Percentiles rank a stretch among this genome's conserved stretches.
phyloP scores from a whole-genome alignment of 2,329 filamentous ascomycete genomes.

The Xylaria sp. region DNA sequence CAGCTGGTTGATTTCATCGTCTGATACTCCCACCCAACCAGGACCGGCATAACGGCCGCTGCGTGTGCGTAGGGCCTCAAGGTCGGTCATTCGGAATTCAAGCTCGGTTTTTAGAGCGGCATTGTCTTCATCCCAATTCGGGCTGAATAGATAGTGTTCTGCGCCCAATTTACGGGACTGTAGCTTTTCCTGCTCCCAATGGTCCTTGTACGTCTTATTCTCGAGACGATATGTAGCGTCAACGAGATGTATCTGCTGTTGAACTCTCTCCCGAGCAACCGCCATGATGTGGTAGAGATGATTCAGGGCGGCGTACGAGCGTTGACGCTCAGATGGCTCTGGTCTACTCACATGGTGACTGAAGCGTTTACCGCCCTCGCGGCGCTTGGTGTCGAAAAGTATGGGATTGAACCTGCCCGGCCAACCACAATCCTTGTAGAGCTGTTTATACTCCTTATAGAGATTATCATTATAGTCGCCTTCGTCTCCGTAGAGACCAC shows the following conservation, averaged over 20 bases:
- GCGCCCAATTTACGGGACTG: slow-evolving; percentile 13
- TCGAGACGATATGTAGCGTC: slow-evolving; percentile 33
- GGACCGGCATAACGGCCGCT: slow-evolving; percentile 31
- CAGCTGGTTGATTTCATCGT: slow-evolving; percentile 18
- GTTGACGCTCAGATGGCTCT: slow-evolving; percentile 14
- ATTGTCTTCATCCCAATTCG: slow-evolving; percentile 21
- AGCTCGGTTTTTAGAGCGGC: slow-evolving; percentile 19
- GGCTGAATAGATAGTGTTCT: slow-evolving; percentile 19
- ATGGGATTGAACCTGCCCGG: slow-evolving; percentile 35
- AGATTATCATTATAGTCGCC: neutral
- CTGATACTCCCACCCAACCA: slow-evolving; percentile 32
- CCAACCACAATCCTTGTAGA: slow-evolving; percentile 37
- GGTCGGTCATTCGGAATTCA: slow-evolving; percentile 30
- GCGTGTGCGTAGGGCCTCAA: slow-evolving; percentile 29
- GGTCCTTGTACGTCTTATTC: slow-evolving; percentile 19
- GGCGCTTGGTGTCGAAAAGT: slow-evolving; percentile 23
- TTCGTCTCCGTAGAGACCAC: slow-evolving; percentile 27
- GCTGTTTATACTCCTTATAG: slow-evolving; percentile 25
- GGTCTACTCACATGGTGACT: slow-evolving; percentile 3
- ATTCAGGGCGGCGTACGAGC: slow-evolving; percentile 19
- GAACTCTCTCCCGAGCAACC: slow-evolving; percentile 25
- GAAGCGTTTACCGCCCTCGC: slow-evolving; percentile 16
- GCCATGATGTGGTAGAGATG: slow-evolving; percentile 22
- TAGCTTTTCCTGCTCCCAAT: slow-evolving; percentile 19
- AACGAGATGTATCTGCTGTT: slow-evolving; percentile 28